A percentile compares a stretch with the other conserved stretches of the same genome.
phyloP scores from a whole-genome alignment of 768 basidiomycete species.

The Psilocybe tampanensis region DNA sequence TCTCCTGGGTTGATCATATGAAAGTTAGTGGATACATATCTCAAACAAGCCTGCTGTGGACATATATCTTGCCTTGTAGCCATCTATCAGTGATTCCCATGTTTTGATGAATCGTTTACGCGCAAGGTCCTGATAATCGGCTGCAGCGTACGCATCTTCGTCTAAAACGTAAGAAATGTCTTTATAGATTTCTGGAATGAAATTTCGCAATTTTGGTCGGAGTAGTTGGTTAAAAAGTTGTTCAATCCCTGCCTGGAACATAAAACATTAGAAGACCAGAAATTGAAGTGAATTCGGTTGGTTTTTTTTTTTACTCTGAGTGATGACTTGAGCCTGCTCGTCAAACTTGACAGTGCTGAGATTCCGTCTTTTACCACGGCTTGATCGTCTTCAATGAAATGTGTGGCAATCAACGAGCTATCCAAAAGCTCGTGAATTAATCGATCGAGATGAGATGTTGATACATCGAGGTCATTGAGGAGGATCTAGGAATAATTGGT shows the following conservation, averaged over 20 bases:
- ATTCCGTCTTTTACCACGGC: slow-evolving; percentile 49
- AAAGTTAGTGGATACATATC: too few species aligned
- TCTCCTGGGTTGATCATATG: slow-evolving; percentile 54
- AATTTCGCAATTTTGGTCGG: slow-evolving; percentile 80
- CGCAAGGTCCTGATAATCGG: slow-evolving; percentile 85
- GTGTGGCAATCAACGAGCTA: slow-evolving; percentile 59
- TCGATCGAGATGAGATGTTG: slow-evolving; percentile 86
- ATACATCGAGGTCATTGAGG: slow-evolving; percentile 94
- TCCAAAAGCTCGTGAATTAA: slow-evolving; percentile 66
- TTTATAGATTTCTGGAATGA: slow-evolving; percentile 88
- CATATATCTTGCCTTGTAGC: slow-evolving; percentile 86
- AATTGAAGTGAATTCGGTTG: background rate
- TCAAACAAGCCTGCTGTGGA: slow-evolving; percentile 38
- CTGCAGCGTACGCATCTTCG: slow-evolving; percentile 81
- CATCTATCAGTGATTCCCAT: slow-evolving; percentile 87
- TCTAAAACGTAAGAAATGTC: slow-evolving; percentile 88
- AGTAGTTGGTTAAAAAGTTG: slow-evolving; percentile 95
- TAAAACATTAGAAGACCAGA: background rate
- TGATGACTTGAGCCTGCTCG: slow-evolving; percentile 67
- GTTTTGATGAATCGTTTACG: slow-evolving; percentile 87
- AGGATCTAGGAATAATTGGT: slow-evolving; percentile 56
- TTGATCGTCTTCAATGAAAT: slow-evolving; percentile 66
- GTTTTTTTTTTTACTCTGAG: slow-evolving; percentile 57
- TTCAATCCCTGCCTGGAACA: slow-evolving; percentile 75
- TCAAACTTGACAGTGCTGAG: slow-evolving; percentile 52